A percentile compares a stretch with the other conserved stretches of the same genome.
These are phyloP conservation scores for Trametes villosa DNA, from an alignment of 768 basidiomycete species.

Conservation along the genomic window DNA sequence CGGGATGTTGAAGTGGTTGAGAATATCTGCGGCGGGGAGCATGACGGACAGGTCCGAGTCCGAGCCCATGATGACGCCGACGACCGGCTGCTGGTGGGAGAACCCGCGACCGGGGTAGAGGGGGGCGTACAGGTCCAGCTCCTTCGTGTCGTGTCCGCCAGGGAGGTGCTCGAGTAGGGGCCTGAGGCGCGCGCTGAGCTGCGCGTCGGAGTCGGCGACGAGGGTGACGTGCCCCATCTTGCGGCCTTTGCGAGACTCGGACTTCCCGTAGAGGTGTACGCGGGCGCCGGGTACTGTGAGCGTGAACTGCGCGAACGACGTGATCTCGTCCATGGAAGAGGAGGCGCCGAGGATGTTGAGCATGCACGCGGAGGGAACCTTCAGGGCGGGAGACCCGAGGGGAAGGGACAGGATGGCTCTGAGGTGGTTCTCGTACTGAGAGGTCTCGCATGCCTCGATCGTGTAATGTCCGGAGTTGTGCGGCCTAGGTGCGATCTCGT, in stretches of 20 bases:
- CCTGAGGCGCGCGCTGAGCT: slow-evolving; percentile 69
- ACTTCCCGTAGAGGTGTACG: slow-evolving; percentile 95
- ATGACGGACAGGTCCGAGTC: slow-evolving; percentile 97
- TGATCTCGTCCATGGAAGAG: slow-evolving; percentile 63
- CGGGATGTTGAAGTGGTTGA: slow-evolving; percentile 81
- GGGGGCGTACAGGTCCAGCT: slow-evolving; percentile 60
- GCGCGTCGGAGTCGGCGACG: slow-evolving; percentile 80
- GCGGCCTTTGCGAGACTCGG: slow-evolving; percentile 83
- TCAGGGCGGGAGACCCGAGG: slow-evolving; percentile 84
- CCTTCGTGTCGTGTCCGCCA: slow-evolving; percentile 37
- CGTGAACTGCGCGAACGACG: slow-evolving; percentile 57
- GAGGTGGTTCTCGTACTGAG: slow-evolving; percentile 97
- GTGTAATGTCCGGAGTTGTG: slow-evolving; percentile 99
- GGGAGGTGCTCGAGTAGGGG: slow-evolving; percentile 74
- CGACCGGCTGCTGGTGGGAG: slow-evolving; percentile 73
- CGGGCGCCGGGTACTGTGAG: slow-evolving; percentile 73
- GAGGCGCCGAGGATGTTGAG: slow-evolving; percentile 93
- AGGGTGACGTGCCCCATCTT: slow-evolving; percentile 99
- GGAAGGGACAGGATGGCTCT: slow-evolving; percentile 91
- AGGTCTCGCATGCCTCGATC: slow-evolving; percentile 95
- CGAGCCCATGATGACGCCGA: slow-evolving; percentile 97
- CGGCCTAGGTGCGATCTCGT: slow-evolving; percentile 97
- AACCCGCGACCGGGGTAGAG: slow-evolving; percentile 48
- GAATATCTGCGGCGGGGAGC: slow-evolving; percentile 83
- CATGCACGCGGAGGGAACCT: slow-evolving; percentile 89